These are phyloP conservation scores for Suhomyces chickasaworum DNA, from an alignment of 1,139 yeast species.

Conservation along the genomic window DNA sequence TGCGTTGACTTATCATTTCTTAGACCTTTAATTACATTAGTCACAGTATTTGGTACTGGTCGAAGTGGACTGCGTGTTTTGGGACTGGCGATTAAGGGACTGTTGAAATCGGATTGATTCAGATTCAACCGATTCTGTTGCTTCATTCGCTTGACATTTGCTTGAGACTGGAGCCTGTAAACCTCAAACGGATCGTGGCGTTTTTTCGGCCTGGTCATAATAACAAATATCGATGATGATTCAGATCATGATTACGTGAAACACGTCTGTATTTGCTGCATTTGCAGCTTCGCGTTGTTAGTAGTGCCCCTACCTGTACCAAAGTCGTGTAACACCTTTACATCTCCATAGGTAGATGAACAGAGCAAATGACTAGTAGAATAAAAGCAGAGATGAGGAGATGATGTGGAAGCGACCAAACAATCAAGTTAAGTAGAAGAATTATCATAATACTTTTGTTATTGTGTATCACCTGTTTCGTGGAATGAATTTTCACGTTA, in stretches of 20 bases:
- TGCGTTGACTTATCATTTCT: neutral
- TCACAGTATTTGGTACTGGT: neutral
- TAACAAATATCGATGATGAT: neutral
- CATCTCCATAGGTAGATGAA: too few relatives aligned
- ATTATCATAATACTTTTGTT: too few relatives aligned
- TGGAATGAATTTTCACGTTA: too few relatives aligned
- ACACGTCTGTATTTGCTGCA: neutral
- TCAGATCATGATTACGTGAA: too few relatives aligned
- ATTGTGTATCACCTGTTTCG: too few relatives aligned
- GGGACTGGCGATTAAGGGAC: neutral
- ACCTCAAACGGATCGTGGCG: constrained; percentile 23
- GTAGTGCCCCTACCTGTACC: neutral
- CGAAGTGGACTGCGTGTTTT: constrained; percentile 6
- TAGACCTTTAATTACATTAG: neutral
- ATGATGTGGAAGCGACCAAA: too few relatives aligned
- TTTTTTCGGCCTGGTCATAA: constrained; percentile 3
- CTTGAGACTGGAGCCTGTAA: constrained; percentile 18
- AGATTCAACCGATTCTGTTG: constrained; percentile 16
- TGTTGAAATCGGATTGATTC: neutral
- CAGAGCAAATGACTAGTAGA: too few relatives aligned
- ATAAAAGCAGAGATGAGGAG: too few relatives aligned
- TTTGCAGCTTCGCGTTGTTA: neutral
- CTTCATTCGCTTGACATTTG: constrained; percentile 22
- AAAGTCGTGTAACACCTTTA: too few relatives aligned
- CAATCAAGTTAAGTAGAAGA: too few relatives aligned